phyloP scores from a whole-genome alignment of 129 eudicot species.

The Apium graveolens region DNA sequence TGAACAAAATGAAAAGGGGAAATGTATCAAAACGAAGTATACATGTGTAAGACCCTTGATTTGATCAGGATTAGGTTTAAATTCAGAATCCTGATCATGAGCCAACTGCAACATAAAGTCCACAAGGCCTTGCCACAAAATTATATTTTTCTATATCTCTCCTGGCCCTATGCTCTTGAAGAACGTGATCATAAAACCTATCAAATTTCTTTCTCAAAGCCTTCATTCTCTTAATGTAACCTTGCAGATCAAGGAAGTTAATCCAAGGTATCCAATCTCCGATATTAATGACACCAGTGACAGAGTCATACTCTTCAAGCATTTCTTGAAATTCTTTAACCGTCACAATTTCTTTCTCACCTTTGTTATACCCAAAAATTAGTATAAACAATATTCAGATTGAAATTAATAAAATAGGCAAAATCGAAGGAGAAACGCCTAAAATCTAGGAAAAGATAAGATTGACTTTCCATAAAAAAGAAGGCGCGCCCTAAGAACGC shows the following conservation, averaged over 20 bases:
- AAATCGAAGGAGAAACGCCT: too few species aligned
- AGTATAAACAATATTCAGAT: too few species aligned
- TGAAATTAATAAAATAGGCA: too few species aligned
- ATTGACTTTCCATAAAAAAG: too few species aligned
- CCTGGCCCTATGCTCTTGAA: conserved; percentile 22
- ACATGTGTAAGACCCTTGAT: conserved; percentile 27
- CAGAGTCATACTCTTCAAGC: conserved; percentile 37
- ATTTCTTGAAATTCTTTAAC: conserved; percentile 36
- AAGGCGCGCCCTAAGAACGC: too few species aligned
- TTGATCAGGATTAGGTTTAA: conserved; percentile 18
- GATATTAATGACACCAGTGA: conserved; percentile 30
- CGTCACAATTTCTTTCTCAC: conserved; percentile 12
- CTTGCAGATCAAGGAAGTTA: not conserved
- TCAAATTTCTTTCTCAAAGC: conserved; percentile 9
- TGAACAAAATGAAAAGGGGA: too few species aligned
- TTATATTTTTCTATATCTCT: not conserved
- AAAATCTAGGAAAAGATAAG: too few species aligned
- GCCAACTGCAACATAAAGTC: conserved; percentile 21
- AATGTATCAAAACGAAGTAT: not conserved
- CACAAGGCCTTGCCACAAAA: conserved; percentile 16
- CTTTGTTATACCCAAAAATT: too few species aligned
- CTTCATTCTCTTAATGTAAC: not conserved
- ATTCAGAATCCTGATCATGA: conserved; percentile 17
- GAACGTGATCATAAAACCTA: conserved; percentile 21
- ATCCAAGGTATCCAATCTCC: conserved; percentile 64